Percentiles rank a stretch among this genome's conserved stretches.
Evolutionary conservation across 768 basidiomycete genomes (phyloP).

Genomic region (Mycena filopes): DNA sequence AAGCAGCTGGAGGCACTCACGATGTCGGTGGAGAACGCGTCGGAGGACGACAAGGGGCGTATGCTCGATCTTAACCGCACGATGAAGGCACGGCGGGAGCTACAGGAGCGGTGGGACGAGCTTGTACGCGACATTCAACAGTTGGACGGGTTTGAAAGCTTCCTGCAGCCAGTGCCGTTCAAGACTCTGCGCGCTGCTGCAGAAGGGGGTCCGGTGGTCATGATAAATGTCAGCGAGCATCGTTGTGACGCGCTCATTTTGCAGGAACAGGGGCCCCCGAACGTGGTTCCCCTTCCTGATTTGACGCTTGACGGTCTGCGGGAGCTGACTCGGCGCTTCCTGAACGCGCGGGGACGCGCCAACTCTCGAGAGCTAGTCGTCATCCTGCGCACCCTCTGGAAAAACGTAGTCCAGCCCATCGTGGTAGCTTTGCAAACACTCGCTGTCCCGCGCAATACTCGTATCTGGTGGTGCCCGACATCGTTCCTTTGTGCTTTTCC

Average conservation of each 20-base stretch:
- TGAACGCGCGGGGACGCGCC: background rate
- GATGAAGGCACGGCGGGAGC: background rate
- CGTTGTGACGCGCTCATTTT: constrained; percentile 32
- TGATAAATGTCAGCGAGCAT: constrained; percentile 42
- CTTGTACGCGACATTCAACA: constrained; percentile 41
- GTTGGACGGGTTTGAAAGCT: constrained; percentile 43
- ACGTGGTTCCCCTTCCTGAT: background rate
- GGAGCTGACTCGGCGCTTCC: background rate
- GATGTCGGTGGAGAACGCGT: background rate
- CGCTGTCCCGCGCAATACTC: constrained; percentile 1
- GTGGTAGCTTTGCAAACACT: background rate
- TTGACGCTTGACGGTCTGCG: background rate
- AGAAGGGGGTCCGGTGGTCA: constrained; percentile 46
- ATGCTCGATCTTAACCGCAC: background rate
- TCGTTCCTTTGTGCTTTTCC: constrained; percentile 20
- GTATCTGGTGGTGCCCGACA: constrained; percentile 10
- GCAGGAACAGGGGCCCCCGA: background rate
- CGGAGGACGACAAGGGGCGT: background rate
- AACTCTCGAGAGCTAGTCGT: background rate
- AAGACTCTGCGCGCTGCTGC: constrained; percentile 41
- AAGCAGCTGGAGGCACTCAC: constrained; percentile 22
- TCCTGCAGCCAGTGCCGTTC: constrained; percentile 40
- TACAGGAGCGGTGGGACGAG: constrained; percentile 18
- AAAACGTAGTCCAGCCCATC: background rate
- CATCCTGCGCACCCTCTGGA: background rate